Base-by-base conservation (phyloP, 2,329 filamentous ascomycete genomes). In the Exophiala spinifera region DNA sequence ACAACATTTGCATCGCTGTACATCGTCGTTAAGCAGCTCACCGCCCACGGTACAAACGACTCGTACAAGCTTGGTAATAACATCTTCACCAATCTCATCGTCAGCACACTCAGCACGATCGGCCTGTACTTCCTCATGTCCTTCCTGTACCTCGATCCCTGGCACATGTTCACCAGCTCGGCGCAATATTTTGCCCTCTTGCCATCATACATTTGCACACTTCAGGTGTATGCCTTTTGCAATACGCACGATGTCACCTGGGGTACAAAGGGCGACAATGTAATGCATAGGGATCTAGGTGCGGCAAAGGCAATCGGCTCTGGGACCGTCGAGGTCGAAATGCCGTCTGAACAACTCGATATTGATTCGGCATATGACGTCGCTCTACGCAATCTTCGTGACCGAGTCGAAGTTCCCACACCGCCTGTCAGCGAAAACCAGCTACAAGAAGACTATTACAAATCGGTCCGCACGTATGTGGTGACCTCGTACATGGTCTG, bases 161-260 rank as follows among this genome's bases (percentile, higher is more conserved):
- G 94, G 94, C 94, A 99, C 77, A 94, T 99, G 88, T 88, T 99
- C 74, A 99, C 94, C 11, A 92, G 87, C 0, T 85, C 89, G 0
- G 83, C 80, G 0, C 91, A 96, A 70, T 99, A 99, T 77, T 96
- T 99, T 70, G 81, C 91, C 44, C 84, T 99, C 21, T 79, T 99
- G 33, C 94, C 94, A 0, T 86, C 81, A 36, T 99, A 97, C 76
- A 95, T 99, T 72, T 97, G 94, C 76, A 97, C 90, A 0, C 80
- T 99, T 2, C 94, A 99, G 72, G 91, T 97, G 17, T 99, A 99
- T 74, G 94, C 94, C 40, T 99, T 99, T 73, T 97, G 94, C 78
- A 99, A 99, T 76, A 95, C 92, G 0, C 94, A 99, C 81, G 94
- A 99, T 70, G 91, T 99, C 17, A 95, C 91, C 0, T 99, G 94